Evolutionary conservation across 305 asterid species (phyloP).

Genomic region (Stenogyne calaminthoides): DNA sequence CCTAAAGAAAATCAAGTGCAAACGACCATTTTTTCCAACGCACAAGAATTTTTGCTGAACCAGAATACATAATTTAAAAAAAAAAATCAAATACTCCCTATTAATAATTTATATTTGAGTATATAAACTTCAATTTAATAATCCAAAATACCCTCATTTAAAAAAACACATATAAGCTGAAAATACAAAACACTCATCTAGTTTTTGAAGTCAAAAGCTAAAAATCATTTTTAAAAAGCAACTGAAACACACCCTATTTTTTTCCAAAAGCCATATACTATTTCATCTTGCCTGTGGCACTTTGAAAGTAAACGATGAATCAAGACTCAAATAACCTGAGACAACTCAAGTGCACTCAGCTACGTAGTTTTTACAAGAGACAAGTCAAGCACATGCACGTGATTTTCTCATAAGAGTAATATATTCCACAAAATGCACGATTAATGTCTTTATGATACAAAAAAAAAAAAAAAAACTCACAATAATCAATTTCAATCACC

Average conservation of each 20-base stretch:
- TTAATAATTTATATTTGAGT: too few relatives aligned
- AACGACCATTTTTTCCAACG: too few relatives aligned
- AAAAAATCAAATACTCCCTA: too few relatives aligned
- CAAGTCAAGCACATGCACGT: not conserved
- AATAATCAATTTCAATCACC: not conserved
- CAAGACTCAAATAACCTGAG: not conserved
- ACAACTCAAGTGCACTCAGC: not conserved
- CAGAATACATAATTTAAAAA: too few relatives aligned
- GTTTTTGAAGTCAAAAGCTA: not conserved
- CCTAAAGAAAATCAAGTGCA: too few relatives aligned
- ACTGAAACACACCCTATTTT: not conserved
- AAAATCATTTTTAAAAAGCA: not conserved
- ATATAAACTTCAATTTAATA: too few relatives aligned
- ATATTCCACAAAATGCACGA: not conserved
- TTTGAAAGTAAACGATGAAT: not conserved
- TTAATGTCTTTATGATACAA: not conserved
- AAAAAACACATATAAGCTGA: not conserved
- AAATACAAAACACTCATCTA: not conserved
- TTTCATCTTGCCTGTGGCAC: not conserved
- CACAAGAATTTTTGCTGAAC: too few relatives aligned
- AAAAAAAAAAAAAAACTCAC: not conserved
- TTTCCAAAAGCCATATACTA: not conserved
- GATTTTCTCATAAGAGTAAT: not conserved
- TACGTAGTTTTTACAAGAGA: not conserved
- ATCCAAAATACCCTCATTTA: too few relatives aligned